These are phyloP conservation scores for Saccharum spontaneum DNA, from an alignment of 176 grass and related monocot genomes.

Conservation along the genomic window DNA sequence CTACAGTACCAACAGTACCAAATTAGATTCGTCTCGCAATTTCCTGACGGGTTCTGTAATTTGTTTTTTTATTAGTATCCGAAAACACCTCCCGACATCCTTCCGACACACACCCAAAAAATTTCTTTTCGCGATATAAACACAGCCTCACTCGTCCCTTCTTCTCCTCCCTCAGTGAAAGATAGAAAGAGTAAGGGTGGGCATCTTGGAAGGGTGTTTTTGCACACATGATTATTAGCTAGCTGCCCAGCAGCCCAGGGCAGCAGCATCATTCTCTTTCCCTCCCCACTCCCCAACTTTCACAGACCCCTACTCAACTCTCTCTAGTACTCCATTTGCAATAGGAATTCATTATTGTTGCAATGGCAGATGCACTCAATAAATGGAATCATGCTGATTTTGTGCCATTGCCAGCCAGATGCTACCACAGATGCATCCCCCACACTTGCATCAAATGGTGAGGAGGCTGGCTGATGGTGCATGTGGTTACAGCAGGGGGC, in stretches of 20 bases:
- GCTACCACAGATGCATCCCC: neutral
- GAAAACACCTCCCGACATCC: too few relatives aligned
- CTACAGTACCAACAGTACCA: too few relatives aligned
- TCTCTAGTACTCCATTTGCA: conserved; percentile 42
- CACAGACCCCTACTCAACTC: conserved; percentile 36
- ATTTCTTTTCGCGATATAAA: too few relatives aligned
- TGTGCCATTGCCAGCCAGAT: conserved; percentile 45
- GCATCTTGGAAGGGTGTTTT: conserved; percentile 12
- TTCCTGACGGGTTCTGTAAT: too few relatives aligned
- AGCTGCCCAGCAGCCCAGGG: neutral
- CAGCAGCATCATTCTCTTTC: conserved; percentile 31
- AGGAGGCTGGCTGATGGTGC: conserved; percentile 24
- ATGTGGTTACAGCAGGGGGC: conserved; percentile 53
- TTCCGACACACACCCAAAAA: too few relatives aligned
- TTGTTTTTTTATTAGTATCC: too few relatives aligned
- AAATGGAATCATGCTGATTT: conserved; percentile 68
- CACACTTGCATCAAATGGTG: conserved; percentile 40
- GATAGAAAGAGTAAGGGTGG: neutral
- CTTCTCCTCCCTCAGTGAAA: neutral
- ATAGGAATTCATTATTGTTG: conserved; percentile 40
- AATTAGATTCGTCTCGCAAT: too few relatives aligned
- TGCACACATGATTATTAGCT: conserved; percentile 29
- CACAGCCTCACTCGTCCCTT: neutral
- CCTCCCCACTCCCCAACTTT: conserved; percentile 33
- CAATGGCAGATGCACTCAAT: conserved; percentile 58